Conservation (phyloP, 805 yeast genomes). For the Ascoidea rubescens region DNA sequence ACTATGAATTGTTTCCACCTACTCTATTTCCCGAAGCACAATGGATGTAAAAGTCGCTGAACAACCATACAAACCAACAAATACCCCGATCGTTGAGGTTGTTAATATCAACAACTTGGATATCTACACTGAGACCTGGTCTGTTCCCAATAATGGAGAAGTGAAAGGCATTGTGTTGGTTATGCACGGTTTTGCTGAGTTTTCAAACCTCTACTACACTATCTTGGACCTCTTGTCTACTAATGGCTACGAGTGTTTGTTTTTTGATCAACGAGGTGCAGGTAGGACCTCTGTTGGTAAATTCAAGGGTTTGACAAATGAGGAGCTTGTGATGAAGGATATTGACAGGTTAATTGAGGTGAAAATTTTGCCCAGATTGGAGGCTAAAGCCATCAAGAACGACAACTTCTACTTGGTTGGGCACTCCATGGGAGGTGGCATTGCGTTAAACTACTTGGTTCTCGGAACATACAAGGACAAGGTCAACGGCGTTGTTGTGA, state of each 20-base stretch:
- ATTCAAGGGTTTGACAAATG: slow-evolving; percentile 41
- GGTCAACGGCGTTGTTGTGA: slow-evolving; percentile 31
- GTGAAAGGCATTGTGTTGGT: slow-evolving; percentile 41
- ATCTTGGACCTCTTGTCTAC: slow-evolving; percentile 37
- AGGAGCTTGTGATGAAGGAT: slow-evolving; percentile 40
- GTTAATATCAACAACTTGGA: too few relatives aligned
- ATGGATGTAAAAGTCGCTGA: neutral
- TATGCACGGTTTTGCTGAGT: slow-evolving; percentile 66
- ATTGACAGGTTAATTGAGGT: slow-evolving; percentile 40
- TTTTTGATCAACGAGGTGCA: slow-evolving; percentile 67
- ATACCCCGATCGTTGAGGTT: neutral
- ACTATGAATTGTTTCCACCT: too few relatives aligned
- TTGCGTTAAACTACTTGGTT: slow-evolving; percentile 46
- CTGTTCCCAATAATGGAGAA: slow-evolving; percentile 20
- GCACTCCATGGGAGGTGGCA: slow-evolving; percentile 78
- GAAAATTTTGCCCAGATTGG: slow-evolving; percentile 18
- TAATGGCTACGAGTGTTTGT: slow-evolving; percentile 49
- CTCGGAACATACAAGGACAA: slow-evolving; percentile 34
- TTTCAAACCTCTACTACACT: slow-evolving; percentile 31
- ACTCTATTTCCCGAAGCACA: too few relatives aligned
- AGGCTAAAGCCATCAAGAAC: slow-evolving; percentile 11
- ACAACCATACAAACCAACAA: neutral
- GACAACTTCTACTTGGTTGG: slow-evolving; percentile 36
- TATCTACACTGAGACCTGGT: slow-evolving; percentile 16
- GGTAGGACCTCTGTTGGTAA: slow-evolving; percentile 49